A percentile compares a stretch with the other conserved stretches of the same genome.
Conservation (phyloP, 352 stramenopile genomes). For the Thraustochytrium striatum region DNA sequence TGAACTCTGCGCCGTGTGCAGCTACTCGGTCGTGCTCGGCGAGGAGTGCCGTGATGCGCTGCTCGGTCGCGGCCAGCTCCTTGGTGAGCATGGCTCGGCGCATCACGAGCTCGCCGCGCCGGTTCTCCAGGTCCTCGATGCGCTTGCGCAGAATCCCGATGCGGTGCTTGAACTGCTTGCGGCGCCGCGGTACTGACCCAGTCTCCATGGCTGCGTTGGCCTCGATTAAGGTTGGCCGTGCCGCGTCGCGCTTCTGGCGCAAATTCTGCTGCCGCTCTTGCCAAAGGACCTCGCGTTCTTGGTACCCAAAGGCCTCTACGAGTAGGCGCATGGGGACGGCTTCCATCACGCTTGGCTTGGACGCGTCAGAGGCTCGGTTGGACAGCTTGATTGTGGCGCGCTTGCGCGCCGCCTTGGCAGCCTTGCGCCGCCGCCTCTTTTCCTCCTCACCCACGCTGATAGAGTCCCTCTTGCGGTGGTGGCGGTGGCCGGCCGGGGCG, state of each 20-base stretch:
- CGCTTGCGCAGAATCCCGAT: background rate
- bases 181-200: background rate
- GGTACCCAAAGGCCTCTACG: background rate
- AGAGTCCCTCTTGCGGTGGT: too few relatives aligned
- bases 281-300: too few relatives aligned
- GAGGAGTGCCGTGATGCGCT: background rate
- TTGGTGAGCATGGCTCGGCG: background rate
- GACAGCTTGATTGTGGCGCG: too few relatives aligned
- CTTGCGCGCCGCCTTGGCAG: too few relatives aligned
- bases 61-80: background rate
- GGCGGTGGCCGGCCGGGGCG: too few relatives aligned
- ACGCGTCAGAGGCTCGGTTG: too few relatives aligned
- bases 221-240: background rate
- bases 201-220: background rate
- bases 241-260: background rate
- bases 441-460: too few relatives aligned
- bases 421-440: too few relatives aligned
- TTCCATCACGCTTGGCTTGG: too few relatives aligned
- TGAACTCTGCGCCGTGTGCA: background rate
- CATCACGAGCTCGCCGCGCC: background rate
- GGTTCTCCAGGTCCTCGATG: background rate
- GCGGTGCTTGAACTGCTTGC: slow-evolving; percentile 2
- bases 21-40: background rate
- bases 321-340: background rate
- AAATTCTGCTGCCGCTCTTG: too few relatives aligned